Conservation (phyloP, 768 basidiomycete genomes). For the Mycena haematopus region DNA sequence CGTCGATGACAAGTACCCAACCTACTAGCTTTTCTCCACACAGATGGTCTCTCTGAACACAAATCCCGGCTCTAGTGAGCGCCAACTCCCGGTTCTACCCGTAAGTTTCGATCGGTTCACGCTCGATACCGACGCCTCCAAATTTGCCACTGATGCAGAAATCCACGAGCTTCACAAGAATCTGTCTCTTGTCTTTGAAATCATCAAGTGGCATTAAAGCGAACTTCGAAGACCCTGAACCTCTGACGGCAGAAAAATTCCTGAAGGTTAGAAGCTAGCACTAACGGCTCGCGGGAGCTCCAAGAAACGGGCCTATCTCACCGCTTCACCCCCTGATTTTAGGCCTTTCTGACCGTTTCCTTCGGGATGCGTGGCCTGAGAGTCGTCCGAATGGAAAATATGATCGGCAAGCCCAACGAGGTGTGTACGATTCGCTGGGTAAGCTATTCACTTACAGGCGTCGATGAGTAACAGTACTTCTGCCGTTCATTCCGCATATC, state of each 20-base stretch:
- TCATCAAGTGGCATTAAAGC: conserved; percentile 77
- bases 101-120: no score
- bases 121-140: no score
- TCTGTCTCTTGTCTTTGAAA: conserved; percentile 78
- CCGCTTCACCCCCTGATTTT: conserved; percentile 13
- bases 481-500: conserved; percentile 25
- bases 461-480: conserved; percentile 13
- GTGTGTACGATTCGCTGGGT: conserved; percentile 29
- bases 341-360: conserved; percentile 78
- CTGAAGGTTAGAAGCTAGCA: conserved; percentile 76
- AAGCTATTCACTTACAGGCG: conserved; percentile 3
- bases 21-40: no score
- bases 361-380: conserved; percentile 53
- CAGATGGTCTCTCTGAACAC: no score
- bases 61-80: no score
- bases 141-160: conserved; percentile 66
- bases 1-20: no score
- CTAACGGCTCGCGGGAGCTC: conserved; percentile 17
- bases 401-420: conserved; percentile 22
- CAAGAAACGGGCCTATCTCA: conserved; percentile 9
- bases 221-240: conserved; percentile 49
- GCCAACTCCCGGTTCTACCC: no score
- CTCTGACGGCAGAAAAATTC: conserved; percentile 68
- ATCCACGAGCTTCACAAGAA: conserved; percentile 76
- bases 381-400: conserved; percentile 17